Evolutionary conservation across 306 rosid species (phyloP), one percentile per base, ranked within the genome.

Genomic region (Cicer yamashitae): DNA sequence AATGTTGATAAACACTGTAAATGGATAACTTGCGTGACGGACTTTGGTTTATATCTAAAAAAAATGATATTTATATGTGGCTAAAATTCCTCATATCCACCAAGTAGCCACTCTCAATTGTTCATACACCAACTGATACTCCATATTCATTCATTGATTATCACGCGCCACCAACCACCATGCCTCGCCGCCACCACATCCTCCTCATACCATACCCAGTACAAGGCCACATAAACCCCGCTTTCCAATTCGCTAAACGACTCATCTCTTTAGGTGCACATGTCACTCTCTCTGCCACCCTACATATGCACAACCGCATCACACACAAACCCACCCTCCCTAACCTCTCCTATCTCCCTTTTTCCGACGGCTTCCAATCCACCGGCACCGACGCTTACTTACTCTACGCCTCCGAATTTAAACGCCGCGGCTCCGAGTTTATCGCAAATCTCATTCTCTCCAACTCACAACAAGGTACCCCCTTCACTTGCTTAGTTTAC

Each of bases 151-250:
- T 4, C 3, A 8, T 22, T 54, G 4, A 2, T 25, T 47, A 17
- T 10, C 71, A 11, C 58, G 38, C 72, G 4, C 38, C 20, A 67
- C 18, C 73, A 8, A 6, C 57, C 34, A 17, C 53, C 71, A 79
- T 83, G 83, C 40, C 12, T 45, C 68, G 50, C 0, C 81, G 75
- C 0, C 81, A 58, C 47, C 84, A 76, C 34, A 38, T 85, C 58
- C 83, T 88, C n/a, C 50, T 82, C 8, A 25, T 86, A 6, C 10
- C 83, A 1, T 82, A 37, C 44, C 84, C 86, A 0, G 39, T 50
- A 0, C 90, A 81, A 61, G 87, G 93, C 56, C 87, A 83, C 64
- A 37, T 89, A 50, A 89, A 84, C 77, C 90, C 87, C 1, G 14
- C 82, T 8, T 84, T 89, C 70, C 79, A 84, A 6, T 43, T 86